A percentile compares a stretch with the other conserved stretches of the same genome.
These are phyloP conservation scores for Canavalia gladiata DNA, from an alignment of 306 rosid genomes.

Conservation along the genomic window DNA sequence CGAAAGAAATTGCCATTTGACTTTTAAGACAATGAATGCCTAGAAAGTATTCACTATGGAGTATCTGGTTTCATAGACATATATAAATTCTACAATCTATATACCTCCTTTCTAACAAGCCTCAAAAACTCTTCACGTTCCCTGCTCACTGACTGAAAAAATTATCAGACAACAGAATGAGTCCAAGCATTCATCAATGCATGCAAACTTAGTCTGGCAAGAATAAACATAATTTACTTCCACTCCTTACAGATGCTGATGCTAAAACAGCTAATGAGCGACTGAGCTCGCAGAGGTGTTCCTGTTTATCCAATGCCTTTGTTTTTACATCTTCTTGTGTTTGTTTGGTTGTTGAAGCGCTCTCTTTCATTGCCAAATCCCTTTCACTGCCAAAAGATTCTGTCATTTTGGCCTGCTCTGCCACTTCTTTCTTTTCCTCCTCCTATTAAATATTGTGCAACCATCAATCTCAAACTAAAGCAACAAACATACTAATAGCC, in stretches of 20 bases:
- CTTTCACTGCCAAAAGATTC: slow-evolving; percentile 59
- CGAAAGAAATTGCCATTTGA: slow-evolving; percentile 19
- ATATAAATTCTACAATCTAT: slow-evolving; percentile 4
- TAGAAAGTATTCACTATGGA: slow-evolving; percentile 3
- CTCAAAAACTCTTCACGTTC: slow-evolving; percentile 87
- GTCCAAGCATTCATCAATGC: slow-evolving; percentile 11
- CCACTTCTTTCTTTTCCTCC: slow-evolving; percentile 86
- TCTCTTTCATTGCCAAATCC: slow-evolving; percentile 72
- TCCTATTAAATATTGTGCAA: slow-evolving; percentile 55
- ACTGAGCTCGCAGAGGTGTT: slow-evolving; percentile 78
- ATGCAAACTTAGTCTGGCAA: background rate
- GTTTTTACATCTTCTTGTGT: slow-evolving; percentile 46
- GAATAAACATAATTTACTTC: background rate
- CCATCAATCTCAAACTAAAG: slow-evolving; percentile 40
- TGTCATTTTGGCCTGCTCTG: slow-evolving; percentile 62
- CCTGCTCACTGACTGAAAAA: slow-evolving; percentile 77
- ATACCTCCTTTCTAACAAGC: slow-evolving; percentile 87
- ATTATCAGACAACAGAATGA: slow-evolving; percentile 13
- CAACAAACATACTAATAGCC: slow-evolving; percentile 23
- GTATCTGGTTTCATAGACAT: background rate
- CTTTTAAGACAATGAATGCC: slow-evolving; percentile 22
- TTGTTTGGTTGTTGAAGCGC: slow-evolving; percentile 60
- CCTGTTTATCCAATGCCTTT: slow-evolving; percentile 68
- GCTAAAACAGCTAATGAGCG: slow-evolving; percentile 90
- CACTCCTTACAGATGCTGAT: slow-evolving; percentile 81